Evolutionary conservation across 2,329 filamentous ascomycete species (phyloP), one percentile per base, ranked within the genome.

Genomic region (Fusarium scirpi): DNA sequence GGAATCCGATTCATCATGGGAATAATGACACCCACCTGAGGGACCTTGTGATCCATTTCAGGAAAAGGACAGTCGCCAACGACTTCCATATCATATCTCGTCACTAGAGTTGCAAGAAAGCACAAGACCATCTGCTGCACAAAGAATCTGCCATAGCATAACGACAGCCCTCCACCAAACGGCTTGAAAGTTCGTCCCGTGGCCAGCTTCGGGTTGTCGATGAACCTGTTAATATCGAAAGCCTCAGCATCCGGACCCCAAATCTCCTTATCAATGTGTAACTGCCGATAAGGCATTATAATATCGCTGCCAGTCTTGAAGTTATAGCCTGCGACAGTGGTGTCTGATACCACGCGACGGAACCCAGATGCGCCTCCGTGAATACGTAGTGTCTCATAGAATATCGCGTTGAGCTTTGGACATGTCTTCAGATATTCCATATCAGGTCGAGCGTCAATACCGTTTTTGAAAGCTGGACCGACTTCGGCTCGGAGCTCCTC

Each of bases 101-200:
- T 64, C 4, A 58, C 15, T 24, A 65, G 16, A 13, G 11, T 64
- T 9, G 51, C 59, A 3, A 65, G 38, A 8, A 64, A 27, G 3
- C n/a, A 32, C 8, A 46, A 22, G 3, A 29, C 32, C 4, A 12
- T 55, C 10, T 56, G 43, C 13, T 27, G 59, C 0, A 22, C 48
- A 3, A 48, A 8, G 8, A 47, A 25, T 1, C 58, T 20, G 3
- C 34, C 43, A 13, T 48, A 29, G 16, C 43, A 62, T 6, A 44
- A 29, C 0, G 34, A 16, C 2, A n/a, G 4, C 3, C 48, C 44
- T 1, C 58, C 29, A 3, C 61, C 44, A 16, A 45, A 64, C 1
- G 44, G 61, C 5, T 40, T 63, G 11, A 56, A 62, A 0, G 8
- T 24, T 24, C 18, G 32, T 1, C 34, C 24, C 0, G 12, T 25